Evolutionary conservation across 2,329 filamentous ascomycete genomes (phyloP).

Genomic region (Claviceps capensis): DNA sequence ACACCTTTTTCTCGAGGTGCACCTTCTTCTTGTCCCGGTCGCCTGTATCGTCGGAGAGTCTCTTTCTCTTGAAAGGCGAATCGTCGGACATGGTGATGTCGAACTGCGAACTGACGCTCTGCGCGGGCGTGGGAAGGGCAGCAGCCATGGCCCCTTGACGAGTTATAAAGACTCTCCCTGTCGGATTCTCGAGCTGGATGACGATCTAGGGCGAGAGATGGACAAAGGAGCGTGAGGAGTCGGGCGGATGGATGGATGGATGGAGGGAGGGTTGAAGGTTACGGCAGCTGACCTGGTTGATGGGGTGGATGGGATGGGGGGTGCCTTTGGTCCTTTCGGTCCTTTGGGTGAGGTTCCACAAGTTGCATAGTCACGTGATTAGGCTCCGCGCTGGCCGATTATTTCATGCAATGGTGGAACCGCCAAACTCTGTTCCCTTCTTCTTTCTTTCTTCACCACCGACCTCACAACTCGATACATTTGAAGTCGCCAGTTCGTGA

Average conservation of each 20-base stretch:
- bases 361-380: background rate
- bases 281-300: slow-evolving; percentile 15
- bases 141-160: slow-evolving; percentile 26
- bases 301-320: background rate
- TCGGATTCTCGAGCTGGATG: slow-evolving; percentile 35
- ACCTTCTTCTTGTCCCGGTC: slow-evolving; percentile 47
- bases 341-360: background rate
- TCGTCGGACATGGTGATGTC: slow-evolving; percentile 36
- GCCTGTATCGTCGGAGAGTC: slow-evolving; percentile 40
- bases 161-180: slow-evolving; percentile 33
- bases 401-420: background rate
- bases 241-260: slow-evolving; percentile 48
- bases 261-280: slow-evolving; percentile 18
- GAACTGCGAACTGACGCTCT: slow-evolving; percentile 44
- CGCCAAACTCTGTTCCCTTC: slow-evolving; percentile 1
- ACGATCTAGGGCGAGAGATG: slow-evolving; percentile 42
- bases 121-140: slow-evolving; percentile 47
- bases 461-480: slow-evolving; percentile 29
- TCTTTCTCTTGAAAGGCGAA: slow-evolving; percentile 49
- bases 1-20: slow-evolving; percentile 45
- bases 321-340: background rate
- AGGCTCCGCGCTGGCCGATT: background rate
- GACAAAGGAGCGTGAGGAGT: slow-evolving; percentile 50
- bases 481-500: slow-evolving; percentile 23
- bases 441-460: slow-evolving; percentile 14